Percentiles rank a stretch among this genome's conserved stretches.
These are phyloP conservation scores for Pseudopyricularia cyperi DNA, from an alignment of 2,329 filamentous ascomycete species.

Conservation along the genomic window DNA sequence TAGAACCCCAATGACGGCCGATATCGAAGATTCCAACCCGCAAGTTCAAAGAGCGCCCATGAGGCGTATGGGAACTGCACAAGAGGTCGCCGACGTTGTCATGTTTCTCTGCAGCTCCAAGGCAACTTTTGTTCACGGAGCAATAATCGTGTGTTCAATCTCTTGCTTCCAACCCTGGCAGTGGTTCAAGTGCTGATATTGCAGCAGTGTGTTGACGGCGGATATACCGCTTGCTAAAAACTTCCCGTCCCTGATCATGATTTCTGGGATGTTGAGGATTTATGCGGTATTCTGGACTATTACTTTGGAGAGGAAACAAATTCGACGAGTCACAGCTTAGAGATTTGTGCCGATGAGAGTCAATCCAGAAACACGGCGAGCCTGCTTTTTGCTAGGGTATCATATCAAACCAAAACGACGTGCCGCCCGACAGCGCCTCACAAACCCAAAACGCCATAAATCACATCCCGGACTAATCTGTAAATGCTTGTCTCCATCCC, in stretches of 20 bases:
- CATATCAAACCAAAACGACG: conserved; percentile 1
- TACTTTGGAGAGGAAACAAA: neutral
- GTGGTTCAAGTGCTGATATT: too few species aligned
- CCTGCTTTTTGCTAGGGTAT: neutral
- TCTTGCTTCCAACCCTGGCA: neutral
- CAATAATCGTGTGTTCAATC: conserved; percentile 15
- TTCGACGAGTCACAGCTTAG: too few species aligned
- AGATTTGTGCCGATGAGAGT: neutral
- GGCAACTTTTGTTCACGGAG: conserved; percentile 30
- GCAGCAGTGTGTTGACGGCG: conserved; percentile 3
- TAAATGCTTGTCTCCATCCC: neutral
- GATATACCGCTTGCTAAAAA: conserved; percentile 1
- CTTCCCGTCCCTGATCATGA: neutral
- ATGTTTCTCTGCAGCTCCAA: conserved; percentile 30
- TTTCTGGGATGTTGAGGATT: too few species aligned
- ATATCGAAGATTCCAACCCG: conserved; percentile 19
- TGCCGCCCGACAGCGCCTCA: neutral
- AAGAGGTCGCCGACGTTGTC: conserved; percentile 32
- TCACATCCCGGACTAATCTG: neutral
- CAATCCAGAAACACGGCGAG: neutral
- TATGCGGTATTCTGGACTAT: too few species aligned
- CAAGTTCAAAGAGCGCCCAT: conserved; percentile 21
- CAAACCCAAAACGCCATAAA: neutral
- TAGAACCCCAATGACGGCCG: conserved; percentile 27
- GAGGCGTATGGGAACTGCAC: conserved; percentile 25